Base-by-base conservation (phyloP, 371 early-diverging fungal genomes). In the Mortierella sp. region DNA sequence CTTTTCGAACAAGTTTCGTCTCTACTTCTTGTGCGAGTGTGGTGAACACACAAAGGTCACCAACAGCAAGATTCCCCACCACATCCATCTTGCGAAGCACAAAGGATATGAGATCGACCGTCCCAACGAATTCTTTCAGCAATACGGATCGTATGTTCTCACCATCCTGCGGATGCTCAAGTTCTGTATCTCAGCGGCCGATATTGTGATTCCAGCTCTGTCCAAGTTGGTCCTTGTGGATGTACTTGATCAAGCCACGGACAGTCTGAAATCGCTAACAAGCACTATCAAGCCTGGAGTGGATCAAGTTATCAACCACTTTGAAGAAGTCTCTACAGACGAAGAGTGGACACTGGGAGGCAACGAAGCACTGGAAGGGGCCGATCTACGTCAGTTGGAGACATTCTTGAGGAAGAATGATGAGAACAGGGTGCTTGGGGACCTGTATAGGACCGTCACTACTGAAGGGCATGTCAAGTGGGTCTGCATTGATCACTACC, bases 401-500 rank as follows among this genome's bases (percentile, higher is more conserved):
- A 24, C 42, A 21, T 64, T 59, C 31, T 23, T 73, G 26, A 62
- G 43, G 48, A 39, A 18, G 21, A 55, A 18, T 23, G 68, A 68
- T 14, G 16, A 16, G 0, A 23, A 14, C 27, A 19, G 21, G 18
- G 56, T 30, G 2, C 38, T 67, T 0, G 68, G 68, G 7, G 57
- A 67, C 30, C 61, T 67, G 1, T 52, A 67, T 26, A 23, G 68
- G 23, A 60, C 61, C 26, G 30, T 38, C 30, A 41, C 45, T 6
- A 42, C 14, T 7, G 54, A 67, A 1, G 56, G 57, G 4, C 34
- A 46, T 24, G 54, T 68, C 21, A 61, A 60, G 23, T 68, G 68
- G 68, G 68, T 68, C 10, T 68, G 68, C 30, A 23, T 23, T 5
- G 68, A 68, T 10, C 68, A 68, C 41, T 68, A 61, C 21, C 57